A percentile compares a stretch with the other conserved stretches of the same genome.
These are phyloP conservation scores for Nannochloropsis gaditana DNA, from an alignment of 108 stramenopile species.

Conservation along the genomic window DNA sequence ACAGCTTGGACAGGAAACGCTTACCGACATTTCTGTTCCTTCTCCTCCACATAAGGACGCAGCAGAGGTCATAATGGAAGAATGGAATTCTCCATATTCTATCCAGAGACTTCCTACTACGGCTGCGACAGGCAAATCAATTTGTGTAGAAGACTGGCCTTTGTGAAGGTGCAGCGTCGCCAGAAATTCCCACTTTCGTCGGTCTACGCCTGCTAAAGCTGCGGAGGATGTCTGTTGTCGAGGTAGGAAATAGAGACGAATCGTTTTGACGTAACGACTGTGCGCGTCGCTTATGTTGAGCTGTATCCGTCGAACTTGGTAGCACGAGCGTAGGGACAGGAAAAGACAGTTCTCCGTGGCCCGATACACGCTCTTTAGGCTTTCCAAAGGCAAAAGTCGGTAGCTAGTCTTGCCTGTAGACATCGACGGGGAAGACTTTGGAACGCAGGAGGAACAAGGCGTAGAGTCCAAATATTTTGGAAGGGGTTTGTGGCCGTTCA, in stretches of 20 bases:
- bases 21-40: not conserved
- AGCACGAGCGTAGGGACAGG: not conserved
- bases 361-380: not conserved
- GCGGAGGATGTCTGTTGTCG: not conserved
- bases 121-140: not conserved
- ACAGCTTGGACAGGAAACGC: not conserved
- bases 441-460: not conserved
- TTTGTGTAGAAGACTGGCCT: not conserved
- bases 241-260: not conserved
- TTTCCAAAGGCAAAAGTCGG: not conserved
- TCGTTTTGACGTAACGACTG: not conserved
- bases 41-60: not conserved
- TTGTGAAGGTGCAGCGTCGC: not conserved
- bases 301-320: not conserved
- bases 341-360: not conserved
- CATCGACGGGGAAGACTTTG: not conserved
- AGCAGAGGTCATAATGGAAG: not conserved
- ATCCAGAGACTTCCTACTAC: conserved; percentile 7
- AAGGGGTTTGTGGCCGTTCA: not conserved
- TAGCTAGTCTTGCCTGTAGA: not conserved
- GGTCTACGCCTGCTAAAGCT: not conserved
- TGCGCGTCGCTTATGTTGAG: not conserved
- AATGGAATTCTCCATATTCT: not conserved
- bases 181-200: not conserved
- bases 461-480: not conserved